Evolutionary conservation across 768 basidiomycete genomes (phyloP).

Genomic region (Tricholoma hemisulphureum): DNA sequence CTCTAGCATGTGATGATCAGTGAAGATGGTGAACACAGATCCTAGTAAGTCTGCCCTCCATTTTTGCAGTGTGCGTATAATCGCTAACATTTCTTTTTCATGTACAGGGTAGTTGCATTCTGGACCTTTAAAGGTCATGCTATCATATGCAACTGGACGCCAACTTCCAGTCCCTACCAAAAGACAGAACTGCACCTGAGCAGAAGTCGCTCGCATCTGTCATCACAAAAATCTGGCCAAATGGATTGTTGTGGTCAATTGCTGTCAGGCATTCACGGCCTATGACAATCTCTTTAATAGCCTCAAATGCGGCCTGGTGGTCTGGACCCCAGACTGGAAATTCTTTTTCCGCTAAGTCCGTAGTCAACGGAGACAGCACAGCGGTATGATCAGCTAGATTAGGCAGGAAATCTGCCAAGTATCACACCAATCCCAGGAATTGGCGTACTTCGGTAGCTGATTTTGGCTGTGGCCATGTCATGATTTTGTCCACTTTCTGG

Average conservation of each 20-base stretch:
- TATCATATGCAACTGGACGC: slow-evolving; percentile 30
- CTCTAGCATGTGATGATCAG: no score
- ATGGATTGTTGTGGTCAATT: slow-evolving; percentile 24
- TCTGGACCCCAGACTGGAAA: slow-evolving; percentile 27
- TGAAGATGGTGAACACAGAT: slow-evolving; percentile 18
- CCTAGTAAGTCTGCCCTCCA: slow-evolving; percentile 20
- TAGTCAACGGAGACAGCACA: background rate
- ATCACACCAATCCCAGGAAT: slow-evolving; percentile 32
- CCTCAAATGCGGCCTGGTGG: slow-evolving; percentile 25
- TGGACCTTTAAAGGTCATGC: slow-evolving; percentile 16
- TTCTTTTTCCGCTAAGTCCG: background rate
- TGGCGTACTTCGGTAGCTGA: background rate
- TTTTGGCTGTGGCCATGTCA: background rate
- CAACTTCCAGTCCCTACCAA: slow-evolving; percentile 23
- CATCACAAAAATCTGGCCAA: slow-evolving; percentile 28
- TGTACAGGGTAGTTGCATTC: no score
- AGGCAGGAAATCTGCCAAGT: slow-evolving; percentile 28
- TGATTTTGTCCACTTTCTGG: background rate
- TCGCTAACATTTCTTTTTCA: no score
- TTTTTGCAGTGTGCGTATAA: slow-evolving; percentile 24
- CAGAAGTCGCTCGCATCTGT: slow-evolving; percentile 23
- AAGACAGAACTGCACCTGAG: slow-evolving; percentile 26
- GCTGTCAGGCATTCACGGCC: slow-evolving; percentile 22
- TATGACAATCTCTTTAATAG: slow-evolving; percentile 24
- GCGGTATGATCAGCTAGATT: slow-evolving; percentile 26